phyloP scores from a whole-genome alignment of 345 rosid species.

The Lepidium didymum region DNA sequence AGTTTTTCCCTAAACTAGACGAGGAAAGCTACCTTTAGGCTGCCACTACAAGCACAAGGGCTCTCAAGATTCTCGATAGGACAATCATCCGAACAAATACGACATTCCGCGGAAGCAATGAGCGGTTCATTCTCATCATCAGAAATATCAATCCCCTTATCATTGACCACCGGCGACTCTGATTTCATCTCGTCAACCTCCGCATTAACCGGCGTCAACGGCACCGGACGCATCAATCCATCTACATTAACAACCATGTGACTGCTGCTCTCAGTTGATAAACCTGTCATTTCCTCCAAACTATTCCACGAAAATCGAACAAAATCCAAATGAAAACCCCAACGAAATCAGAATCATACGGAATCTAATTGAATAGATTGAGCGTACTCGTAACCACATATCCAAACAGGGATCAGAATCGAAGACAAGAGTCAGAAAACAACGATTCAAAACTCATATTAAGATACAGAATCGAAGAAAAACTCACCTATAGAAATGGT shows the following conservation, averaged over 20 bases:
- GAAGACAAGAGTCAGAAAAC: not conserved
- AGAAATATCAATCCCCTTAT: slow-evolving; percentile 26
- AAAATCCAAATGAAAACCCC: slow-evolving; percentile 1
- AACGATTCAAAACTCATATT: not conserved
- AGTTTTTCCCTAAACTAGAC: not conserved
- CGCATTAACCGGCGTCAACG: slow-evolving; percentile 17
- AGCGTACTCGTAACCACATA: not conserved
- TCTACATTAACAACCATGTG: slow-evolving; percentile 63
- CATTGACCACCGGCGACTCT: slow-evolving; percentile 14
- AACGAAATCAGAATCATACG: not conserved
- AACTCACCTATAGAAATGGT: slow-evolving; percentile 14
- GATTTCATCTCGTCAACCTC: slow-evolving; percentile 20
- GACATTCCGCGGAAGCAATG: slow-evolving; percentile 67
- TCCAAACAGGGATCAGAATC: not conserved
- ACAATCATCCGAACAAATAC: slow-evolving; percentile 95
- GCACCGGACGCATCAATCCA: slow-evolving; percentile 37
- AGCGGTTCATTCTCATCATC: slow-evolving; percentile 52
- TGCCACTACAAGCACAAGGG: slow-evolving; percentile 89
- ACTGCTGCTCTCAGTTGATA: slow-evolving; percentile 28
- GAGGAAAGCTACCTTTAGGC: slow-evolving; percentile 54
- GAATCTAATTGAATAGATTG: not conserved
- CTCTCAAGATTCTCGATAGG: slow-evolving; percentile 56
- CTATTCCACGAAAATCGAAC: not conserved
- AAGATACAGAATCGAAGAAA: not conserved
- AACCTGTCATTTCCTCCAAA: not conserved